Evolutionary conservation across 108 stramenopile genomes (phyloP).

Genomic region (Stephanodiscus triporus): DNA sequence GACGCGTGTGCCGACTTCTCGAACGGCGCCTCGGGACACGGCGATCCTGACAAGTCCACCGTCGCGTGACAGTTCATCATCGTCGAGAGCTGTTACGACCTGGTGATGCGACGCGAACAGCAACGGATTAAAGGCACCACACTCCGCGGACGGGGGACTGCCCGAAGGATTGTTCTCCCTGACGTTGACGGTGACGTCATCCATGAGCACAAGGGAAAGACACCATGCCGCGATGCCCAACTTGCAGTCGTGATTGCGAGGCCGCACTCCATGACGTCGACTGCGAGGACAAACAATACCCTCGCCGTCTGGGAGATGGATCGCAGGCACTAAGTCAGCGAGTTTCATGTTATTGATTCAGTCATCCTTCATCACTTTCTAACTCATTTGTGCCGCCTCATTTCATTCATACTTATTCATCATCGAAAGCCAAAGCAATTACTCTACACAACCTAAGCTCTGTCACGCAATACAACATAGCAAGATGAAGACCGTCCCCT

Average conservation of each 20-base stretch:
- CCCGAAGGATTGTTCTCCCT: slow-evolving; percentile 19
- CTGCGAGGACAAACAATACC: too few relatives aligned
- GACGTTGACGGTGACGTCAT: background rate
- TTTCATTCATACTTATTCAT: too few relatives aligned
- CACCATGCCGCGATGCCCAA: too few relatives aligned
- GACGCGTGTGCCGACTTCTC: background rate
- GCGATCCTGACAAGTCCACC: background rate
- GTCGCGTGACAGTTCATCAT: background rate
- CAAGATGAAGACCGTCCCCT: background rate
- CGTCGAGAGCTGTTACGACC: slow-evolving; percentile 7
- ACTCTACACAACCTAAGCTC: too few relatives aligned
- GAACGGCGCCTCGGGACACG: background rate
- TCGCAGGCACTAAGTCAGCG: too few relatives aligned
- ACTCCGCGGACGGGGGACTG: background rate
- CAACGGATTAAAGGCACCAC: slow-evolving; percentile 17
- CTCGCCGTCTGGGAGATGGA: too few relatives aligned
- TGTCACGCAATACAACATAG: slow-evolving; percentile 52
- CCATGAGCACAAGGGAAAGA: background rate
- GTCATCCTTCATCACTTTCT: too few relatives aligned
- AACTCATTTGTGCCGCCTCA: too few relatives aligned
- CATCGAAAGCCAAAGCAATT: too few relatives aligned
- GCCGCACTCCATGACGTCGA: too few relatives aligned
- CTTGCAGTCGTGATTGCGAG: too few relatives aligned
- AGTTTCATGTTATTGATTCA: too few relatives aligned
- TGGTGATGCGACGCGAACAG: slow-evolving; percentile 19